Evolutionary conservation across 345 rosid genomes (phyloP).

Genomic region (Microcos paniculata): DNA sequence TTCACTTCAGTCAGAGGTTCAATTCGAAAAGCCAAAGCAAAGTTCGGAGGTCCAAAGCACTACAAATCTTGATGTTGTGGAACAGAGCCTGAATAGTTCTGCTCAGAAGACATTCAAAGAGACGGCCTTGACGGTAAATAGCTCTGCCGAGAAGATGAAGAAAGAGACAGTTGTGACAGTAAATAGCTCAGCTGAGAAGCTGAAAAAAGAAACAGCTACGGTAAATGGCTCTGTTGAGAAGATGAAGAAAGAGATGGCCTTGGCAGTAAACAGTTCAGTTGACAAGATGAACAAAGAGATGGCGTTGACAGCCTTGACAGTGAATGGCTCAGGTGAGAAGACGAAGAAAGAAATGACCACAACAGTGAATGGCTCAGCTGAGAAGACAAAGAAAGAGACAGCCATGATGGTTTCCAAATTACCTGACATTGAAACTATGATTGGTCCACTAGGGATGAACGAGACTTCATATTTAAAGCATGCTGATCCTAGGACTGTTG

Average conservation of each 20-base stretch:
- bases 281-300: slow-evolving; percentile 28
- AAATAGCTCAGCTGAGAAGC: slow-evolving; percentile 1
- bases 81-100: slow-evolving; percentile 27
- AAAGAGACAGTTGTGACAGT: slow-evolving; percentile 25
- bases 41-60: slow-evolving; percentile 39
- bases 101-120: slow-evolving; percentile 40
- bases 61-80: slow-evolving; percentile 33
- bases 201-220: background rate
- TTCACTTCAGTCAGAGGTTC: slow-evolving; percentile 54
- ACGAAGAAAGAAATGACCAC: slow-evolving; percentile 25
- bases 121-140: slow-evolving; percentile 18
- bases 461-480: slow-evolving; percentile 36
- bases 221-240: slow-evolving; percentile 16
- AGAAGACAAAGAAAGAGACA: slow-evolving; percentile 27
- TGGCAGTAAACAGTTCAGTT: slow-evolving; percentile 1
- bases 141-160: slow-evolving; percentile 25
- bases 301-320: slow-evolving; percentile 17
- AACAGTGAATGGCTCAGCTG: slow-evolving; percentile 17
- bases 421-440: slow-evolving; percentile 33
- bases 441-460: slow-evolving; percentile 36
- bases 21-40: slow-evolving; percentile 50
- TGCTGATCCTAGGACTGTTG: slow-evolving; percentile 33
- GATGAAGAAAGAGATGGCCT: slow-evolving; percentile 28
- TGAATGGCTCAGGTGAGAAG: slow-evolving; percentile 17
- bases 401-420: slow-evolving; percentile 20